A percentile compares a stretch with the other conserved stretches of the same genome.
These are phyloP conservation scores for Monosporozyma siamensis DNA, from an alignment of 805 yeast species.

Conservation along the genomic window DNA sequence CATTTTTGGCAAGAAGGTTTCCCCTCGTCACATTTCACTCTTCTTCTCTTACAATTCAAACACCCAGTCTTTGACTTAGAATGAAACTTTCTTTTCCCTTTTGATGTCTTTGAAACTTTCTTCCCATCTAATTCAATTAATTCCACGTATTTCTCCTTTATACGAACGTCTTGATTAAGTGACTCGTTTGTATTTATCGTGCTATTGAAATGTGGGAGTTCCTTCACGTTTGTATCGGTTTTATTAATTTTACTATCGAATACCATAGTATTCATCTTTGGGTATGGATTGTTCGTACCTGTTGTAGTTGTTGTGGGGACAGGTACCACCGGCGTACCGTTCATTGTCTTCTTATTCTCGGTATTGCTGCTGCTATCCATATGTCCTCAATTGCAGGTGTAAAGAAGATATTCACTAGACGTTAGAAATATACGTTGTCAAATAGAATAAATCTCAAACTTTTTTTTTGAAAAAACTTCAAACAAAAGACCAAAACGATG, in stretches of 20 bases:
- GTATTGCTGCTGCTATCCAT: too few relatives aligned
- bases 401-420: too few relatives aligned
- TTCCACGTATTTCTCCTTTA: constrained; percentile 23
- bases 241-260: background rate
- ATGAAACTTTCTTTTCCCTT: constrained; percentile 79
- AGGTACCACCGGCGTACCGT: background rate
- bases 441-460: too few relatives aligned
- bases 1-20: constrained; percentile 78
- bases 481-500: too few relatives aligned
- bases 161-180: constrained; percentile 4
- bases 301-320: background rate
- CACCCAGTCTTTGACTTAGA: constrained; percentile 86
- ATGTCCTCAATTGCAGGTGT: too few relatives aligned
- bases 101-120: constrained; percentile 35
- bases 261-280: background rate
- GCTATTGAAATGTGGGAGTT: background rate
- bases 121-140: constrained; percentile 34
- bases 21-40: constrained; percentile 88
- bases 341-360: background rate
- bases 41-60: constrained; percentile 74
- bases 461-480: too few relatives aligned
- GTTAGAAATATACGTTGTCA: too few relatives aligned
- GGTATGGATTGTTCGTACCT: background rate
- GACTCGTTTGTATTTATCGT: background rate
- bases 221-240: background rate